Evolutionary conservation across 1,284 basidiomycete genomes (phyloP), one percentile per base, ranked within the genome.

Genomic region (Bondarzewia mesenterica): DNA sequence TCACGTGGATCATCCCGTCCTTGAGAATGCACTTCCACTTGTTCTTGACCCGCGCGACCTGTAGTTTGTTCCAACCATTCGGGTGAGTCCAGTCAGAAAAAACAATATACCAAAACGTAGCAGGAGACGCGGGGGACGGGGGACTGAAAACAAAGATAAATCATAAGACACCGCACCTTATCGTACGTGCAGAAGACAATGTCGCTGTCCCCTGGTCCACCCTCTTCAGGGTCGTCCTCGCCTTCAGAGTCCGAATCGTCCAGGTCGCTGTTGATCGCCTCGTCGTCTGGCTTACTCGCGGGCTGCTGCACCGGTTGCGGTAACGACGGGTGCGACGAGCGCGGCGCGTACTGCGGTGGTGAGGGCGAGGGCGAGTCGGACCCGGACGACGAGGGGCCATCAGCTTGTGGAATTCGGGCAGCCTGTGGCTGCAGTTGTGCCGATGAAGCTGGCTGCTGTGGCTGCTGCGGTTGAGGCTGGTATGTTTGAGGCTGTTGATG

Each of bases 1-100:
- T 95, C 57, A 98, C 82, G 60, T 94, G 92, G 49, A 98, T 92
- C 81, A 99, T 93, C 14, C 96, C 96, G 60, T 99, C 96, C 69
- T 96, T 96, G 52, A 99, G 79, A n/a, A 93, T 86, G 52, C 94
- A 96, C 75, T 99, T 99, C 96, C 96, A 99, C 74, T 98, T 99
- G 75, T 98, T 99, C 72, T 98, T 98, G 25, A 98, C 94, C 18
- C 96, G 80, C 50, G 94, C 92, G 32, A 97, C 93, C 93, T 94
- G 54, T 5, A 20, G 47, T n/a, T n/a, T n/a, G n/a, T n/a, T n/a
- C n/a, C n/a, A 25, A 32, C 7, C 27, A 10, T 14, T 8, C 44
- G 45, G 32, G 15, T 8, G 23, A 10, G 16, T 12, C 20, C 35
- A 27, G 29, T 21, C 41, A 42, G 40, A 7, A 48, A 39, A 50